A percentile compares a stretch with the other conserved stretches of the same genome.
Evolutionary conservation across 257 asterid species (phyloP).

Genomic region (Parsonsia alboflavescens): DNA sequence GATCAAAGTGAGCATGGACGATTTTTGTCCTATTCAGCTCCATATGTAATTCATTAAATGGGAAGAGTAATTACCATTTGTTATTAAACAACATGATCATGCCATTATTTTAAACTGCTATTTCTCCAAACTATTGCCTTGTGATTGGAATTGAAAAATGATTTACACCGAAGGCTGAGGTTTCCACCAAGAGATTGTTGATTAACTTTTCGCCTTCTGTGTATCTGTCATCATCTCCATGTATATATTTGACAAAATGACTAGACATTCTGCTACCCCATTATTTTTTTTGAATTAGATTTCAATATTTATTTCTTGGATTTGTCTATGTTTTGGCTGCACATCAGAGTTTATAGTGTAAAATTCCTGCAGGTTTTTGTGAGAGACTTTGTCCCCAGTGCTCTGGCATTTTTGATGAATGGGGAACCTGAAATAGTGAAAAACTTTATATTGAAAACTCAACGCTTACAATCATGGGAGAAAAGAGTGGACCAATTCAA

Average conservation of each 20-base stretch:
- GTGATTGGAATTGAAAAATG: neutral
- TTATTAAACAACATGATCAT: neutral
- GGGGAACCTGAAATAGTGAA: slow-evolving; percentile 96
- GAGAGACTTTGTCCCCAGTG: slow-evolving; percentile 90
- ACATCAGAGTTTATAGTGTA: neutral
- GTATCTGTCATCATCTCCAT: neutral
- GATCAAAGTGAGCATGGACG: neutral
- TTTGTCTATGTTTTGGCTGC: neutral
- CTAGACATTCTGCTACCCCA: neutral
- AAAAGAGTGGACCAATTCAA: slow-evolving; percentile 86
- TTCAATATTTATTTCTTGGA: neutral
- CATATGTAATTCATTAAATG: neutral
- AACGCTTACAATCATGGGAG: slow-evolving; percentile 93
- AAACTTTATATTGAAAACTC: slow-evolving; percentile 72
- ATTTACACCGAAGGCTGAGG: neutral
- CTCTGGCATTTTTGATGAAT: slow-evolving; percentile 86
- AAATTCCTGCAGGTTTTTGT: slow-evolving; percentile 60
- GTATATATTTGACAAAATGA: neutral
- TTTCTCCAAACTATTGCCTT: neutral
- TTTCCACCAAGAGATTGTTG: neutral
- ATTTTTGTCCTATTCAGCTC: neutral
- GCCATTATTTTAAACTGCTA: neutral
- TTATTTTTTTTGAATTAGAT: neutral
- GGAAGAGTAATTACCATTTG: neutral
- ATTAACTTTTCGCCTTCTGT: neutral